Evolutionary conservation across 2,329 filamentous ascomycete genomes (phyloP), one percentile per base, ranked within the genome.

Genomic region (Epichloe elymi): DNA sequence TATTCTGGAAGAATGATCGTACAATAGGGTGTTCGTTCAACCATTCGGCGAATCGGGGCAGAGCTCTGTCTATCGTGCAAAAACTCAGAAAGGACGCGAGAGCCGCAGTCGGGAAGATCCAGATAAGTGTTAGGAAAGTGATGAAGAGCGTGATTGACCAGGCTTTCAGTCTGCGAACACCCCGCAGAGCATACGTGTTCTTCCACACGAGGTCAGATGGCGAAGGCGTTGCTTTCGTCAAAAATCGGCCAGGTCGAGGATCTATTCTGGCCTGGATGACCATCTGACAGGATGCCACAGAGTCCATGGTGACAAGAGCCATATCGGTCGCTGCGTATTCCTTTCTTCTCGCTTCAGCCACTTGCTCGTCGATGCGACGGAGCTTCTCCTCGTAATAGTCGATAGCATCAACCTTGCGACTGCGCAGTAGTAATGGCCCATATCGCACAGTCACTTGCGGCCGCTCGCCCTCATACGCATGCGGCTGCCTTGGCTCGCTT

Each of bases 251-350:
- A 0, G 94, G 93, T 11, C 86, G 84, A 3, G 93, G 89, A 62
- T 97, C 91, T 49, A 98, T 81, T 11, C 95, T 83, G 4, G 93
- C 90, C 67, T 98, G 93, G 42, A 95, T 88, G 23, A 90, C 88
- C 89, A 97, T 95, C 70, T 98, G 93, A 58, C 80, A 83, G 35
- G 90, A 85, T 14, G 90, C 87, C 47, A 95, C 93, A 3, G 88
- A 93, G 69, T 96, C 88, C 88, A 98, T 94, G 0, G 93, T 97
- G 39, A 98, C 87, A 65, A 98, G 96, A 1, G 94, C 94, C 54
- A 94, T 77, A 46, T 91, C 85, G 1, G 83, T 90, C 0, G 93
- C 75, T 5, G 76, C 71, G 60, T 89, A 97, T 3, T 85, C 77
- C 64, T 87, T 86, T 60, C 81, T 80, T 30, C 93, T 80, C 11